phyloP scores from a whole-genome alignment of 495 filamentous ascomycete species.

The Penicillium canariense region DNA sequence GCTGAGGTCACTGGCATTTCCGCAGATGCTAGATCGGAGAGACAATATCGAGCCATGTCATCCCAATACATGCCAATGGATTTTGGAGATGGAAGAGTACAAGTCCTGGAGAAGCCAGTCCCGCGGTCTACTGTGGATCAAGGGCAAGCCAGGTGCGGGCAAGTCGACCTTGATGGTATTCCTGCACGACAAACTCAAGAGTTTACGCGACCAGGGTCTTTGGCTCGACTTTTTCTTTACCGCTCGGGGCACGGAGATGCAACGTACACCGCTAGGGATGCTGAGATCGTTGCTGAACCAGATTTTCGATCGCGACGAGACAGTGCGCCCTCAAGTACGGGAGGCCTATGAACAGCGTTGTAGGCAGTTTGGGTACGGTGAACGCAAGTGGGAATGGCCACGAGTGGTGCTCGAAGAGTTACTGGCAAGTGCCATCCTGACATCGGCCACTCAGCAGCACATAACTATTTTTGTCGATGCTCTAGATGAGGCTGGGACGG shows the following conservation, averaged over 20 bases:
- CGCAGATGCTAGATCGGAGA: too few species aligned
- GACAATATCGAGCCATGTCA: too few species aligned
- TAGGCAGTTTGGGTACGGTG: slow-evolving; percentile 18
- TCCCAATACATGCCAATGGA: too few species aligned
- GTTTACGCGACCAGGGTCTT: slow-evolving; percentile 5
- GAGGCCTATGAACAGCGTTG: too few species aligned
- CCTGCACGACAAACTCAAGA: slow-evolving; percentile 13
- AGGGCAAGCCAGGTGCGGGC: slow-evolving; percentile 54
- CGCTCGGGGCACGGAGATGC: slow-evolving; percentile 44
- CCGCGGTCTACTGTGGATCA: slow-evolving; percentile 59
- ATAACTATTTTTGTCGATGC: slow-evolving; percentile 45
- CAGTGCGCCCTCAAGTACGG: slow-evolving; percentile 26
- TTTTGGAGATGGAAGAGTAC: too few species aligned
- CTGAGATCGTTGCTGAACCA: slow-evolving; percentile 50
- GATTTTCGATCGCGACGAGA: too few species aligned
- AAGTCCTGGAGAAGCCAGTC: too few species aligned
- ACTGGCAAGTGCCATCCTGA: slow-evolving; percentile 15
- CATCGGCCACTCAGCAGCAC: slow-evolving; percentile 23
- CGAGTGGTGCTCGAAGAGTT: slow-evolving; percentile 19
- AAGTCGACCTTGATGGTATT: slow-evolving; percentile 53
- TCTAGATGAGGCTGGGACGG: slow-evolving; percentile 39
- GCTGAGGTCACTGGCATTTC: too few species aligned
- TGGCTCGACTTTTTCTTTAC: slow-evolving; percentile 52
- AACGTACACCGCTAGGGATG: slow-evolving; percentile 52
- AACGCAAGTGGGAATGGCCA: background rate